phyloP scores from a whole-genome alignment of 768 basidiomycete species.

The Lactifluus hygrophoroides region DNA sequence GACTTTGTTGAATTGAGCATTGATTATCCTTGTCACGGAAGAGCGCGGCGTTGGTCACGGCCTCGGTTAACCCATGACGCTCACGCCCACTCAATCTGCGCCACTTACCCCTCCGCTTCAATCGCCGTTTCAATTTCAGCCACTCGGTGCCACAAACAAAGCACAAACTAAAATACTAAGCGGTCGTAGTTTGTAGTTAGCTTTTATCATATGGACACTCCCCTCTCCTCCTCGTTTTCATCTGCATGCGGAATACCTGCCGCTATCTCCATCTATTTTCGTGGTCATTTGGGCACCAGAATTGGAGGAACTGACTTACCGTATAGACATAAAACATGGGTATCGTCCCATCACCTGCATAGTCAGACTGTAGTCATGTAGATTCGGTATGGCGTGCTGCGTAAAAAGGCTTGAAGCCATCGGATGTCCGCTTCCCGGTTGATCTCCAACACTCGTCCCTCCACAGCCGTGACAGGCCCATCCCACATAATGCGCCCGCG shows the following conservation, averaged over 20 bases:
- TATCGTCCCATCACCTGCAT: too few relatives aligned
- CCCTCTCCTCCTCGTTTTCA: not conserved
- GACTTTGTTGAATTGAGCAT: slow-evolving; percentile 23
- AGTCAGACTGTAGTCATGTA: slow-evolving; percentile 9
- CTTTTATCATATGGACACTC: too few relatives aligned
- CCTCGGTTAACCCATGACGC: slow-evolving; percentile 18
- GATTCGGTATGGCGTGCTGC: slow-evolving; percentile 1
- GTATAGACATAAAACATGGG: not conserved
- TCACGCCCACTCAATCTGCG: not conserved
- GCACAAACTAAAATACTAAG: not conserved
- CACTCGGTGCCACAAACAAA: not conserved
- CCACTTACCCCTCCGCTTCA: slow-evolving; percentile 1
- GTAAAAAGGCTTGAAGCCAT: slow-evolving; percentile 19
- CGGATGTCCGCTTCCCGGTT: slow-evolving; percentile 18
- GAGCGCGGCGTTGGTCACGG: slow-evolving; percentile 21
- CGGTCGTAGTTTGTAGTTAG: too few relatives aligned
- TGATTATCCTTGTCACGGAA: slow-evolving; percentile 25
- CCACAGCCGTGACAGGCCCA: not conserved
- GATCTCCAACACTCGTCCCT: slow-evolving; percentile 16
- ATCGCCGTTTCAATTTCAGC: slow-evolving; percentile 18
- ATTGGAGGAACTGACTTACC: not conserved
- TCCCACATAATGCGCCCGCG: slow-evolving; percentile 10
- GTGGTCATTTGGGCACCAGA: not conserved
- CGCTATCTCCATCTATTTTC: not conserved
- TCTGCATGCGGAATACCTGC: not conserved